phyloP scores from a whole-genome alignment of 257 asterid species.

The Asclepias syriaca region DNA sequence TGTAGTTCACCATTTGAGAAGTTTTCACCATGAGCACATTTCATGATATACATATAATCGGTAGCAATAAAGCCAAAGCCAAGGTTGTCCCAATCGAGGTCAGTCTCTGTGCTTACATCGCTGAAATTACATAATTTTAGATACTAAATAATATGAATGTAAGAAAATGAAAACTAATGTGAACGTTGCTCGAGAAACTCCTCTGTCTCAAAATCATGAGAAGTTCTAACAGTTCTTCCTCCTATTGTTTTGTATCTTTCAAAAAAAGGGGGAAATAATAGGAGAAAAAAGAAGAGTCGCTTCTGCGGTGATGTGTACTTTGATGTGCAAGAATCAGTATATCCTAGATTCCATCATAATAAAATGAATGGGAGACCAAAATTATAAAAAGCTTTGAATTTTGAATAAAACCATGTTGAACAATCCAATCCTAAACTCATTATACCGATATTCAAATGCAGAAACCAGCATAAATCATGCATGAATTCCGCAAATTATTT shows the following conservation, averaged over 20 bases:
- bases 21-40: slow-evolving; percentile 62
- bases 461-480: neutral
- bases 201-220: neutral
- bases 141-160: neutral
- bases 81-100: slow-evolving; percentile 89
- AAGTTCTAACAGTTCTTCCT: neutral
- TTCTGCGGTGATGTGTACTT: neutral
- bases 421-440: neutral
- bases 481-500: neutral
- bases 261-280: neutral
- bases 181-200: neutral
- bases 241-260: neutral
- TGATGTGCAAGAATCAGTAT: neutral
- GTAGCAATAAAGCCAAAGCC: slow-evolving; percentile 72
- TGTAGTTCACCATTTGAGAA: slow-evolving; percentile 70
- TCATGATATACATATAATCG: slow-evolving; percentile 88
- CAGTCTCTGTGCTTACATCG: slow-evolving; percentile 43
- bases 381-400: neutral
- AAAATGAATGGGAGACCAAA: neutral
- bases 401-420: too few species aligned
- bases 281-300: neutral
- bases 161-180: neutral
- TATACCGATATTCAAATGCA: neutral
- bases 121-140: slow-evolving; percentile 34
- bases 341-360: neutral